Percentiles rank a stretch among this genome's conserved stretches.
phyloP scores from a whole-genome alignment of 495 filamentous ascomycete species.

The Trichocladium uniseriatum region DNA sequence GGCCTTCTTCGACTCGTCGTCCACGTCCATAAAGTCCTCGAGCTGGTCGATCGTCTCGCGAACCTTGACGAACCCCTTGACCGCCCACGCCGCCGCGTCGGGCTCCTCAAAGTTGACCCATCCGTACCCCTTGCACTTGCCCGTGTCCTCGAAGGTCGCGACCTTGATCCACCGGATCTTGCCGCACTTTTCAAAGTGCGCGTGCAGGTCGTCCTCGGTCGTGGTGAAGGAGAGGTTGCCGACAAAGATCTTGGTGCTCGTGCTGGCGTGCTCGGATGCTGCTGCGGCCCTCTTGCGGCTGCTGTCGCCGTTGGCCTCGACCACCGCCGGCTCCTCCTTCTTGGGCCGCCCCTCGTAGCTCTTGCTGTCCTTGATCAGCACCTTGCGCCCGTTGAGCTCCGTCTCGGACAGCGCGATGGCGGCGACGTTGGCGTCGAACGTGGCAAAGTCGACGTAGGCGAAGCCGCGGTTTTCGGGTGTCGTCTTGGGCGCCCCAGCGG shows the following conservation, averaged over 20 bases:
- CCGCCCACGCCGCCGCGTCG: constrained; percentile 64
- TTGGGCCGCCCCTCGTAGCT: constrained; percentile 69
- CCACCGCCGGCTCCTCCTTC: constrained; percentile 30
- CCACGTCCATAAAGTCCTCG: constrained; percentile 49
- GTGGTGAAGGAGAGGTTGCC: constrained; percentile 83
- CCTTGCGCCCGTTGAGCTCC: constrained; percentile 59
- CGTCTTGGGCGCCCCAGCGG: constrained; percentile 21
- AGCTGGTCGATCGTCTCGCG: constrained; percentile 45
- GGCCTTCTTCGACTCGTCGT: constrained; percentile 36
- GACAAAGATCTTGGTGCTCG: constrained; percentile 72
- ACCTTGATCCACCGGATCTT: constrained; percentile 68
- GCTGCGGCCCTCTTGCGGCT: constrained; percentile 30
- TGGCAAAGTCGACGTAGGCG: constrained; percentile 88
- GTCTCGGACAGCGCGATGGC: constrained; percentile 75
- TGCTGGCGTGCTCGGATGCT: constrained; percentile 26
- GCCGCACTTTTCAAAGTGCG: constrained; percentile 77
- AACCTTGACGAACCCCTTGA: constrained; percentile 67
- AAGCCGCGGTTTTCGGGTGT: constrained; percentile 64
- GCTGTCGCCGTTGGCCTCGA: constrained; percentile 13
- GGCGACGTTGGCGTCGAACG: constrained; percentile 51
- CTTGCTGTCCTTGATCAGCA: constrained; percentile 86
- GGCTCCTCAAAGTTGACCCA: constrained; percentile 85
- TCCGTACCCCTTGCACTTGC: constrained; percentile 95
- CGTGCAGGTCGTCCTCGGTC: constrained; percentile 67
- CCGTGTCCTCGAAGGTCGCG: constrained; percentile 91